Percentiles rank a stretch among this genome's conserved stretches.
Conservation (phyloP, 1,139 yeast species). For the Geotrichum fermentans region DNA sequence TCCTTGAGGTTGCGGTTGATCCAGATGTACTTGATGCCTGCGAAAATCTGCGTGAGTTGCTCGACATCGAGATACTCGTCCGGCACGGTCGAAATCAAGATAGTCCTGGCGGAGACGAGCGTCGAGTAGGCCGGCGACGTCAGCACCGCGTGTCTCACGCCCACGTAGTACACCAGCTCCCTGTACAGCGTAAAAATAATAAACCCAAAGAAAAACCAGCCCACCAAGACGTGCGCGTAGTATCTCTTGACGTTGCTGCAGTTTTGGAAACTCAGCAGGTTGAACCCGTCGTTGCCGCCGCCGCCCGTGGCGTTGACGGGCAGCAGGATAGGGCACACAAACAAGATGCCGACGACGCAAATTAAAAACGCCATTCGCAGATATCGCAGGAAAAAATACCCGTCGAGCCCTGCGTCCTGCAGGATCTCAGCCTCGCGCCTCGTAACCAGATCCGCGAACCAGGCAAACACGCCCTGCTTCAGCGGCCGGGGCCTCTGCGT, state of each 20-base stretch:
- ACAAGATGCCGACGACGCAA: conserved; percentile 57
- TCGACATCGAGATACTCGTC: conserved; percentile 58
- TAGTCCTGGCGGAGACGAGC: conserved; percentile 69
- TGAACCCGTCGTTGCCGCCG: conserved; percentile 56
- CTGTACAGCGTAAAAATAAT: conserved; percentile 69
- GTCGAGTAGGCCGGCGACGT: conserved; percentile 76
- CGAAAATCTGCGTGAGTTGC: conserved; percentile 55
- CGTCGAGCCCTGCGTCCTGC: conserved; percentile 81
- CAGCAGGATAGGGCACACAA: conserved; percentile 71
- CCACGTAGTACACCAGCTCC: conserved; percentile 73
- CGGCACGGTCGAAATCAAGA: conserved; percentile 78
- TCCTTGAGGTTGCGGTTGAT: conserved; percentile 64
- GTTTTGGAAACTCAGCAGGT: conserved; percentile 73
- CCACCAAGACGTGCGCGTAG: conserved; percentile 79
- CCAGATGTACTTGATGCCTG: conserved; percentile 68
- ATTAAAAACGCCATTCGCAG: conserved; percentile 57
- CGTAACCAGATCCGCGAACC: conserved; percentile 37
- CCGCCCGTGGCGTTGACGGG: conserved; percentile 82
- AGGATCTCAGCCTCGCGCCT: conserved; percentile 66
- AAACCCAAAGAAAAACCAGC: conserved; percentile 73
- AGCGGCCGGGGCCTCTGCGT: conserved; percentile 38
- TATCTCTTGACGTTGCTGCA: conserved; percentile 59
- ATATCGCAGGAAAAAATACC: conserved; percentile 79
- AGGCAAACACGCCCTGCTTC: conserved; percentile 32
- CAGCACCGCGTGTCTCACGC: conserved; percentile 74